These are phyloP conservation scores for Galerina sulciceps DNA, from an alignment of 768 basidiomycete species.

Conservation along the genomic window DNA sequence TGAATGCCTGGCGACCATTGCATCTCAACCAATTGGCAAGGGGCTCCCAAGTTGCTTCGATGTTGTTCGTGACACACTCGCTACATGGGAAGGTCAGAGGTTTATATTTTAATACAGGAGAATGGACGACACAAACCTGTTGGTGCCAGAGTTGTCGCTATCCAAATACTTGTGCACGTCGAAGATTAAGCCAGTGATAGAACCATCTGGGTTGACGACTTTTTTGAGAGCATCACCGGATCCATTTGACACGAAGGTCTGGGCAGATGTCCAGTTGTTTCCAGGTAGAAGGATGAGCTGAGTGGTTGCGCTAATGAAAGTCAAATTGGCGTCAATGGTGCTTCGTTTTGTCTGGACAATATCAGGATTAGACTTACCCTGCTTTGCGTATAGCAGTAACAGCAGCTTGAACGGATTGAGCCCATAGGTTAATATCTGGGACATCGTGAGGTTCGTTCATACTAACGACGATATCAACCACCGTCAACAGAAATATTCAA, in stretches of 20 bases:
- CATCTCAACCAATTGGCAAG: slow-evolving; percentile 52
- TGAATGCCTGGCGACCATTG: slow-evolving; percentile 59
- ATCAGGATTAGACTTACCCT: slow-evolving; percentile 32
- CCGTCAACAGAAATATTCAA: not conserved
- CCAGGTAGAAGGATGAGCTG: slow-evolving; percentile 67
- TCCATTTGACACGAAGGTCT: slow-evolving; percentile 54
- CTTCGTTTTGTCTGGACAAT: too few relatives aligned
- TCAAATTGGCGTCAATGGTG: not conserved
- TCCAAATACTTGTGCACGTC: slow-evolving; percentile 72
- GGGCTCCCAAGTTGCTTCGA: slow-evolving; percentile 46
- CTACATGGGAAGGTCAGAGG: slow-evolving; percentile 3
- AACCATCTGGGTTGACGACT: slow-evolving; percentile 52
- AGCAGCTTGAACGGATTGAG: slow-evolving; percentile 58
- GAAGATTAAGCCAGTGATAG: slow-evolving; percentile 49
- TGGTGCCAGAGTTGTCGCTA: slow-evolving; percentile 46
- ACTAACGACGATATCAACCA: slow-evolving; percentile 24
- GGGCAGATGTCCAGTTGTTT: slow-evolving; percentile 57
- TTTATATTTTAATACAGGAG: not conserved
- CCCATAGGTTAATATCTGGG: slow-evolving; percentile 53
- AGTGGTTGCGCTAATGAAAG: slow-evolving; percentile 45
- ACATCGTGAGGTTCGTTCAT: slow-evolving; percentile 73
- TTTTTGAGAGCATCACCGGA: slow-evolving; percentile 51
- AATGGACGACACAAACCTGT: slow-evolving; percentile 7
- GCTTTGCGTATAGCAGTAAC: slow-evolving; percentile 65
- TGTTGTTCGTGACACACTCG: slow-evolving; percentile 60